A percentile compares a stretch with the other conserved stretches of the same genome.
These are phyloP conservation scores for Lactifluus piperatus DNA, from an alignment of 768 basidiomycete genomes.

Conservation along the genomic window DNA sequence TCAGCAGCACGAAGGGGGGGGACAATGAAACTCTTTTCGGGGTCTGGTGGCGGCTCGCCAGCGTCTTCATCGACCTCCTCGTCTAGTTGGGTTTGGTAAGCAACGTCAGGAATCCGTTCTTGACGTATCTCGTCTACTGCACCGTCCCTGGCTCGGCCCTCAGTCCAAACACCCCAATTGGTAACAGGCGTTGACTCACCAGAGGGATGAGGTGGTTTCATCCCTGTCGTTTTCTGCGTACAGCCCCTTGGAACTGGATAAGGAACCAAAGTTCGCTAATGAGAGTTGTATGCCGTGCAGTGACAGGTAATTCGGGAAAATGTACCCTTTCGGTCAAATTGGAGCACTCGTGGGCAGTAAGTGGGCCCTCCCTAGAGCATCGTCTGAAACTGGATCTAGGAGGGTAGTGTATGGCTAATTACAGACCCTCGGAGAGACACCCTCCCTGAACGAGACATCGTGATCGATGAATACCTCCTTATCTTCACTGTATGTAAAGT, in stretches of 20 bases:
- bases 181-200: conserved; percentile 3
- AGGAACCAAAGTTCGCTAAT: conserved; percentile 58
- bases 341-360: conserved; percentile 54
- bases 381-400: conserved; percentile 9
- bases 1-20: conserved; percentile 21
- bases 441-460: conserved; percentile 61
- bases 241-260: conserved; percentile 37
- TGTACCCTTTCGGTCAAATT: conserved; percentile 60
- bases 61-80: conserved; percentile 23
- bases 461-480: conserved; percentile 37
- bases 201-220: background rate
- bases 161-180: background rate
- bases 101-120: conserved; percentile 42
- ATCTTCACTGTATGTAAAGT: conserved; percentile 37
- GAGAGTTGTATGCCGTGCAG: background rate
- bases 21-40: background rate
- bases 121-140: conserved; percentile 42
- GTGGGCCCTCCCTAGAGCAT: conserved; percentile 34
- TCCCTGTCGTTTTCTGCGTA: conserved; percentile 28
- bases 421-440: conserved; percentile 41
- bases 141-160: conserved; percentile 36
- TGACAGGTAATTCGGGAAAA: conserved; percentile 1
- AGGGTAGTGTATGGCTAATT: background rate
- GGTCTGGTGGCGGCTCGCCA: background rate
- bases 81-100: conserved; percentile 43